Evolutionary conservation across 208 protist genomes (phyloP), one percentile per base, ranked within the genome.

Genomic region (Leishmania turanica): DNA sequence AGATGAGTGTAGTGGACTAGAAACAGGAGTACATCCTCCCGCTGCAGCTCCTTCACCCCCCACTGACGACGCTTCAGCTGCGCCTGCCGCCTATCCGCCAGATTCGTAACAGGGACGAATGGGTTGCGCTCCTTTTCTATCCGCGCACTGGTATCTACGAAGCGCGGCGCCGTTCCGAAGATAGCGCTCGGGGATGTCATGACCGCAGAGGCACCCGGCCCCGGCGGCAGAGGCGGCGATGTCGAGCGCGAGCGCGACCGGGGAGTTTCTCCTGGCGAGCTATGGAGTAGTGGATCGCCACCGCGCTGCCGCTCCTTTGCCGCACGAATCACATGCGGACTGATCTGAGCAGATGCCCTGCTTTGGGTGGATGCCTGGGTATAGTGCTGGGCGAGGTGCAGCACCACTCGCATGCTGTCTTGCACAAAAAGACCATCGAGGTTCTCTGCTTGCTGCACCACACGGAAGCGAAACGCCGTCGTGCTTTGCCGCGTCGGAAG

Each of bases 361-460:
- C 64, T 58, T 54, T 17, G 34, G 7, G 75, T n/a, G n/a, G 65
- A 21, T 15, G n/a, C 24, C 53, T 84, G 66, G 58, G 62, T 70
- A 82, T 95, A 92, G 81, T 87, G 88, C 77, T 91, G 86, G 5
- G 91, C 78, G 6, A 95, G 88, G 37, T 79, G 88, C 31, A 95
- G 79, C 53, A 95, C 85, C 9, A 80, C 80, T 71, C 88, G 83
- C 75, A 95, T 91, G 78, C 82, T 90, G 81, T 91, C 88, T 31
- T 89, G 81, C 47, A 90, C 85, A 69, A 93, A 90, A 21, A 71
- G 71, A 17, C 84, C 88, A 9, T 88, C 86, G 45, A 91, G 79
- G 9, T 80, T 54, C 70, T 85, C 82, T 2, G 87, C 90, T 11
- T 83, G 85, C 42, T 79, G 85, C 68, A 93, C 86, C 3, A 91